Evolutionary conservation across 768 basidiomycete species (phyloP), one percentile per base, ranked within the genome.

Genomic region (Russula vinacea): DNA sequence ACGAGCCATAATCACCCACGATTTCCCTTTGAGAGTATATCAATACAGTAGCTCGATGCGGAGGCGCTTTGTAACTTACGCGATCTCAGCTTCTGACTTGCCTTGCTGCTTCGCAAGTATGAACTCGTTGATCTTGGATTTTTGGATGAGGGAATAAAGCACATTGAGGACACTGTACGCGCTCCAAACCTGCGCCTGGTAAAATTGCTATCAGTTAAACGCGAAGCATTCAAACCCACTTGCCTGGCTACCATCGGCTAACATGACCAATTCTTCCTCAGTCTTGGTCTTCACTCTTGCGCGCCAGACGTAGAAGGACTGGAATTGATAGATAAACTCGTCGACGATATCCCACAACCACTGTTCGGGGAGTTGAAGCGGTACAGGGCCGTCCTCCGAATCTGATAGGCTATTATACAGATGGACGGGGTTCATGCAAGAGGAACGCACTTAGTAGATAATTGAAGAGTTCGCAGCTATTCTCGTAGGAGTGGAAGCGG

Each of bases 321-420:
- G 94, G 79, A 94, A 99, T 74, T 99, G 96, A 77, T 97, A 99
- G 70, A 98, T 96, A 74, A 95, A 95, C 71, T 95, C 94, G 78
- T 96, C 93, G 72, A 96, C 88, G 74, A 95, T 94, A 71, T 96
- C 94, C 93, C 95, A 98, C 9, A 99, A 77, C 96, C 96, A 99
- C 74, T 97, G 94, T 64, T 95, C 92, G 0, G 96, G 96, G 26
- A 99, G 85, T 66, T 95, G 88, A 56, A 98, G 86, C n/a, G 87
- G 76, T 0, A 98, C 94, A 2, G 96, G 96, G 0, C 90, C 92
- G 64, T 97, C 94, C 42, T 65, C 64, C 13, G 94, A 95, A 75
- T 98, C 94, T 94, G 69, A 9, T 33, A 35, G n/a, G 22, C 58
- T 32, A 62, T 60, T 33, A 19, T 42, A 44, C n/a, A 60, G 45